A percentile compares a stretch with the other conserved stretches of the same genome.
Conservation (phyloP, 179 eudicot genomes). For the Drosera spatulata region DNA sequence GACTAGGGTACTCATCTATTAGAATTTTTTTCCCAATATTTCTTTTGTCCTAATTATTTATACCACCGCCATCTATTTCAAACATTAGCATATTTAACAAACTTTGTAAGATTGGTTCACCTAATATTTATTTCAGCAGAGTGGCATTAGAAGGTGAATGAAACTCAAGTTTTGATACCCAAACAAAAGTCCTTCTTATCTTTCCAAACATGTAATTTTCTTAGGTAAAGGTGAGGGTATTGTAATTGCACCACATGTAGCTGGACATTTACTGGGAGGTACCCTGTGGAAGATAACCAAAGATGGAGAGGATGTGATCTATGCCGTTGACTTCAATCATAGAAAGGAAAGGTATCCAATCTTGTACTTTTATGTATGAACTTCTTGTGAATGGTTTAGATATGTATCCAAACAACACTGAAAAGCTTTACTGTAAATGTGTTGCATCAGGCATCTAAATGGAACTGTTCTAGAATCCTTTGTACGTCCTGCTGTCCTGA, state of each 20-base stretch:
- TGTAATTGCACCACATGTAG: slow-evolving; percentile 92
- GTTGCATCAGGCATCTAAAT: slow-evolving; percentile 72
- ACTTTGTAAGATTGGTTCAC: no score
- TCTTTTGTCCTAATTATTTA: no score
- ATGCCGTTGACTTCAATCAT: slow-evolving; percentile 97
- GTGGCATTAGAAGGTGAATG: no score
- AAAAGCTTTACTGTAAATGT: slow-evolving; percentile 15
- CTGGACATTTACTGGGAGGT: slow-evolving; percentile 93
- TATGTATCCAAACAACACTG: not conserved
- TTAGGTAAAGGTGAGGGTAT: slow-evolving; percentile 97
- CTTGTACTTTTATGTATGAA: not conserved
- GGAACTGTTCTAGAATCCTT: slow-evolving; percentile 94
- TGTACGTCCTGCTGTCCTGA: slow-evolving; percentile 93
- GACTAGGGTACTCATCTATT: no score
- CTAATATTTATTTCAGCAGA: no score
- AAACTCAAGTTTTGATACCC: no score
- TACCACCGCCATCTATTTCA: no score
- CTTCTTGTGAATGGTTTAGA: no score
- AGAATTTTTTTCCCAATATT: no score
- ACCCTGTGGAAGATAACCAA: slow-evolving; percentile 95
- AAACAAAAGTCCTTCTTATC: not conserved
- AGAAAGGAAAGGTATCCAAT: slow-evolving; percentile 75
- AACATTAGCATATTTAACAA: no score
- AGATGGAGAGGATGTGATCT: slow-evolving; percentile 95
- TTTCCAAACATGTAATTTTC: slow-evolving; percentile 8